These are phyloP conservation scores for Trichophaea hybrida DNA, from an alignment of 2,329 filamentous ascomycete species.

Conservation along the genomic window DNA sequence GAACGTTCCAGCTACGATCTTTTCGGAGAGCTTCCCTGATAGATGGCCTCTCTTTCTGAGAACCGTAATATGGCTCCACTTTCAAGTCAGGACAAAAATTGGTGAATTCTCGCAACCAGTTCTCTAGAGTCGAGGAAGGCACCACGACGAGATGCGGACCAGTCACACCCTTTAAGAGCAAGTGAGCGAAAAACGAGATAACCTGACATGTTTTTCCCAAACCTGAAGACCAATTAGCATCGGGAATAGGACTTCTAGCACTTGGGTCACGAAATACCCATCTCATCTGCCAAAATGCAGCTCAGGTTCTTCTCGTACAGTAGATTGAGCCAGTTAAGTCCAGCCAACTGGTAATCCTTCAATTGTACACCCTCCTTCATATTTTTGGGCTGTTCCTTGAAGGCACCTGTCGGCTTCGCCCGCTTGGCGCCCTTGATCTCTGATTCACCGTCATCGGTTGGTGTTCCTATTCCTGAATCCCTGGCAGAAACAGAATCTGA, in stretches of 20 bases:
- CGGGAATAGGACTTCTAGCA: background rate
- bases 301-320: conserved; percentile 67
- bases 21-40: conserved; percentile 54
- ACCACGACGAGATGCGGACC: conserved; percentile 78
- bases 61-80: conserved; percentile 60
- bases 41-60: conserved; percentile 49
- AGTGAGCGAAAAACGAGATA: conserved; percentile 74
- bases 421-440: conserved; percentile 31
- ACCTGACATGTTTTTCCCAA: conserved; percentile 94
- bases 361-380: conserved; percentile 65
- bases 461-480: conserved; percentile 56
- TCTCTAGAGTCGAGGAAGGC: conserved; percentile 76
- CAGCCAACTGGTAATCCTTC: conserved; percentile 88
- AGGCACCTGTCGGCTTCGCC: conserved; percentile 32
- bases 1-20: conserved; percentile 52
- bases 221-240: conserved; percentile 24
- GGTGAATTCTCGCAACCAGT: conserved; percentile 84
- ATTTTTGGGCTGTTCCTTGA: conserved; percentile 54
- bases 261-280: conserved; percentile 42
- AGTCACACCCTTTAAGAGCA: conserved; percentile 52
- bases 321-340: conserved; percentile 84
- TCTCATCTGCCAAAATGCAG: conserved; percentile 90
- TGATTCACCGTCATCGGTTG: conserved; percentile 38
- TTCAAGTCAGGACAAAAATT: conserved; percentile 66
- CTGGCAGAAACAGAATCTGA: conserved; percentile 31